phyloP scores from a whole-genome alignment of 371 early-diverging fungal genomes.

The Rhizopus sp. region DNA sequence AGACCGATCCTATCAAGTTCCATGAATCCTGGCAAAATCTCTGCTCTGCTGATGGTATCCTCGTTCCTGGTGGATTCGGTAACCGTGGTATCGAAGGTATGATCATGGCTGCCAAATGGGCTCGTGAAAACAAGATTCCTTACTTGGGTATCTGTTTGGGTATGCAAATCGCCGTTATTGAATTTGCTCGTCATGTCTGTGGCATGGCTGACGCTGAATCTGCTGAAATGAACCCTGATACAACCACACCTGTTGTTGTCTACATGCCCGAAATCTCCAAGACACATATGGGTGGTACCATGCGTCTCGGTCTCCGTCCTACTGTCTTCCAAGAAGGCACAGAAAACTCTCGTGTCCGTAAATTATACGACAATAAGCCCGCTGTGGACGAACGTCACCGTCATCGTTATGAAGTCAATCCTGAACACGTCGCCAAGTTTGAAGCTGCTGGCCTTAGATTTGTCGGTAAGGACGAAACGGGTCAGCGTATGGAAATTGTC shows the following conservation, averaged over 20 bases:
- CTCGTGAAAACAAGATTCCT: conserved; percentile 97
- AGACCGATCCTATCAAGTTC: conserved; percentile 84
- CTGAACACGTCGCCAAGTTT: conserved; percentile 71
- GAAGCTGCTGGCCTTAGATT: conserved; percentile 89
- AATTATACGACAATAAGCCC: conserved; percentile 70
- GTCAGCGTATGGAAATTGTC: conserved; percentile 96
- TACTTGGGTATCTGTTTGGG: conserved; percentile 99
- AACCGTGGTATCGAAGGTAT: conserved; percentile 97
- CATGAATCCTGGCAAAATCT: conserved; percentile 93
- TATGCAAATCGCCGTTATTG: conserved; percentile 98
- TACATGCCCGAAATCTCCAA: conserved; percentile 97
- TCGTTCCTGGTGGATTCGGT: conserved; percentile 99
- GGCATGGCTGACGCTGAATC: conserved; percentile 86
- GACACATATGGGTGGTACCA: conserved; percentile 96
- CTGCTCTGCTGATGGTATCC: conserved; percentile 90
- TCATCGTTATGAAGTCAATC: conserved; percentile 99
- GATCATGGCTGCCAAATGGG: conserved; percentile 96
- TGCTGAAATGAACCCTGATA: conserved; percentile 80
- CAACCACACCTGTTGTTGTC: conserved; percentile 79
- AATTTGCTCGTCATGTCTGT: conserved; percentile 96
- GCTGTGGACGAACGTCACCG: conserved; percentile 94
- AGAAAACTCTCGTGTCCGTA: conserved; percentile 56
- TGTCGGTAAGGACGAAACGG: conserved; percentile 93
- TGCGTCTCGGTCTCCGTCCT: conserved; percentile 92
- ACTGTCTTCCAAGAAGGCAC: conserved; percentile 81